phyloP scores from a whole-genome alignment of 164 flowering plant genomes.

The Amborella trichopoda region DNA sequence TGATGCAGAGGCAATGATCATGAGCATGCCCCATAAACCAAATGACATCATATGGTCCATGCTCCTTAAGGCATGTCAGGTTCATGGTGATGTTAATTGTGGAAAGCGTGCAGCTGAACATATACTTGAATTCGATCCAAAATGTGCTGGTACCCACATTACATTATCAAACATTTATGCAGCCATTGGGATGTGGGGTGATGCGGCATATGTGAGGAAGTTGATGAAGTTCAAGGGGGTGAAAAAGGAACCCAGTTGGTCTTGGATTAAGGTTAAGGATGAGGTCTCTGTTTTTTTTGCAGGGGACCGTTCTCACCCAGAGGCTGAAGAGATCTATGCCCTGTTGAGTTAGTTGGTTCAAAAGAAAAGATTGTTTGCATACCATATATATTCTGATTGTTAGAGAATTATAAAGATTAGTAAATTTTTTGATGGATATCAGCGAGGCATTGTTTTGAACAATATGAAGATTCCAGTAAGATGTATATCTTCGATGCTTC shows the following conservation, averaged over 20 bases:
- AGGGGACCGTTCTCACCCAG: constrained; percentile 51
- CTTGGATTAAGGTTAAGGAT: constrained; percentile 66
- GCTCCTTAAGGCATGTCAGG: constrained; percentile 57
- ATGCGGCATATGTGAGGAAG: constrained; percentile 62
- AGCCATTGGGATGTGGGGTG: constrained; percentile 58
- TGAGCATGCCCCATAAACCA: constrained; percentile 49
- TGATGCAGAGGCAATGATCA: constrained; percentile 70
- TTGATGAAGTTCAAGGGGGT: constrained; percentile 69
- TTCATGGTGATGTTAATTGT: constrained; percentile 58
- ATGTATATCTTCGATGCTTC: no score
- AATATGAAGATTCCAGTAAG: no score
- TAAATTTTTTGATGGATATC: no score
- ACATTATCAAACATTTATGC: constrained; percentile 65
- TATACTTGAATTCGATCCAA: constrained; percentile 48
- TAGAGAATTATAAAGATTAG: no score
- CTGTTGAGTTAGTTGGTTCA: no score
- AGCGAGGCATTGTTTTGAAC: no score
- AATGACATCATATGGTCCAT: constrained; percentile 93
- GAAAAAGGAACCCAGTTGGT: constrained; percentile 82
- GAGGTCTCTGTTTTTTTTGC: constrained; percentile 55
- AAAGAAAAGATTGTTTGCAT: no score
- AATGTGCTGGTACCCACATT: constrained; percentile 65
- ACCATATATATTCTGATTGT: no score
- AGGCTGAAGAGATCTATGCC: constrained; percentile 37
- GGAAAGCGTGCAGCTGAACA: constrained; percentile 49